Percentiles rank a stretch among this genome's conserved stretches.
These are phyloP conservation scores for Flaveria linearis DNA, from an alignment of 129 eudicot species.

Conservation along the genomic window DNA sequence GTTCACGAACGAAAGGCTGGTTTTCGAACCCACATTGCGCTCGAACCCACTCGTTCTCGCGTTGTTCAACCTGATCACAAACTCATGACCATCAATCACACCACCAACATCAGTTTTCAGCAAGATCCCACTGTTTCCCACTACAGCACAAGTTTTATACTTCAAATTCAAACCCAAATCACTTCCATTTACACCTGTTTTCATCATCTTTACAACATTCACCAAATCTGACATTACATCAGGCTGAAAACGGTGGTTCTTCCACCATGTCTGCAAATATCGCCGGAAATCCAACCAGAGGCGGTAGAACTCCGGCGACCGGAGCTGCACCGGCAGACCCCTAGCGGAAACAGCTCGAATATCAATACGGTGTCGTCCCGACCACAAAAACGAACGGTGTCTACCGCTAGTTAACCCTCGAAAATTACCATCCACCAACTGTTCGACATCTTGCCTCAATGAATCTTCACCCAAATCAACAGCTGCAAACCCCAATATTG, in stretches of 20 bases:
- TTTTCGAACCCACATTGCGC: conserved; percentile 73
- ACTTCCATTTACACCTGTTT: conserved; percentile 30
- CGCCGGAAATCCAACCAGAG: conserved; percentile 63
- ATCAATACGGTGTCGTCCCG: conserved; percentile 52
- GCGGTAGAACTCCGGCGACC: conserved; percentile 65
- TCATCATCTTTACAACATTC: conserved; percentile 29
- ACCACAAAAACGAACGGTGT: conserved; percentile 57
- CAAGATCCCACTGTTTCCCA: conserved; percentile 94
- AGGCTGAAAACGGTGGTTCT: conserved; percentile 49
- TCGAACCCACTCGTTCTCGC: conserved; percentile 59
- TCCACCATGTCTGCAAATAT: conserved; percentile 64
- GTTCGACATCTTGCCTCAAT: conserved; percentile 65
- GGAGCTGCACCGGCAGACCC: conserved; percentile 53
- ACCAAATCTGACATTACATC: conserved; percentile 66
- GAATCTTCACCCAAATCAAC: conserved; percentile 56
- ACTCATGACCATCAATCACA: conserved; percentile 70
- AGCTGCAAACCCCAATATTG: conserved; percentile 58
- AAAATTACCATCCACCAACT: conserved; percentile 62
- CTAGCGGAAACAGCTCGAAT: conserved; percentile 48
- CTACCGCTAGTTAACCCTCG: conserved; percentile 39
- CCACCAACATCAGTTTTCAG: conserved; percentile 55
- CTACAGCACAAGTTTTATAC: conserved; percentile 78
- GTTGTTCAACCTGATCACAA: conserved; percentile 78
- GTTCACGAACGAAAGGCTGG: conserved; percentile 74
- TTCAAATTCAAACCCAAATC: conserved; percentile 11